Conservation (phyloP, 2,329 filamentous ascomycete genomes). For the Talaromyces sp. region DNA sequence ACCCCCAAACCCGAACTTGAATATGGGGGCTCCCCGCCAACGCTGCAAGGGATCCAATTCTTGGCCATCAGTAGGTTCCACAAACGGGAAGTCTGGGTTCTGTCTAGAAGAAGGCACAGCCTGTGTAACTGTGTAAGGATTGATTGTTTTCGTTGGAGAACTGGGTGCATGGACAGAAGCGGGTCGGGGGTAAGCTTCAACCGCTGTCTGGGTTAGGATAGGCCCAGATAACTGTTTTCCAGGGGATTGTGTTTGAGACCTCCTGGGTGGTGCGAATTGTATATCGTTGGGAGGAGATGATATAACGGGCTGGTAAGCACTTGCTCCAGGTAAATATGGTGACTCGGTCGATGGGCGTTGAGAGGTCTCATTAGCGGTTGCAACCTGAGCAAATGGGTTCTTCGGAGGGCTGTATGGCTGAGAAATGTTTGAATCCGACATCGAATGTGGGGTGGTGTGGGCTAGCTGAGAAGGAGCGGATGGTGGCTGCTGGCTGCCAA, state of each 20-base stretch:
- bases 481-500: conserved; percentile 1
- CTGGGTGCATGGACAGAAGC: conserved; percentile 49
- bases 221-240: conserved; percentile 48
- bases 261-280: conserved; percentile 8
- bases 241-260: conserved; percentile 56
- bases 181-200: conserved; percentile 46
- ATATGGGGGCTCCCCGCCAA: conserved; percentile 84
- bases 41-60: conserved; percentile 70
- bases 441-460: conserved; percentile 4
- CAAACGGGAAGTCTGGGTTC: conserved; percentile 49
- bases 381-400: conserved; percentile 26
- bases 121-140: conserved; percentile 29
- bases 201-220: conserved; percentile 33
- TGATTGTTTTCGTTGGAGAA: conserved; percentile 33
- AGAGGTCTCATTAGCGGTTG: conserved; percentile 27
- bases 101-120: conserved; percentile 31
- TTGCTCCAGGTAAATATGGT: conserved; percentile 2
- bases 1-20: conserved; percentile 84
- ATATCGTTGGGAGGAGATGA: conserved; percentile 2
- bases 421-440: conserved; percentile 16
- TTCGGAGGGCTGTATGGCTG: conserved; percentile 21
- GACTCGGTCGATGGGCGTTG: conserved; percentile 16
- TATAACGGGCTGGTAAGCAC: not conserved
- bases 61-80: conserved; percentile 51
- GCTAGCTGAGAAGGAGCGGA: conserved; percentile 4